These are phyloP conservation scores for Leishmania arabica DNA, from an alignment of 208 protist genomes.

Conservation along the genomic window DNA sequence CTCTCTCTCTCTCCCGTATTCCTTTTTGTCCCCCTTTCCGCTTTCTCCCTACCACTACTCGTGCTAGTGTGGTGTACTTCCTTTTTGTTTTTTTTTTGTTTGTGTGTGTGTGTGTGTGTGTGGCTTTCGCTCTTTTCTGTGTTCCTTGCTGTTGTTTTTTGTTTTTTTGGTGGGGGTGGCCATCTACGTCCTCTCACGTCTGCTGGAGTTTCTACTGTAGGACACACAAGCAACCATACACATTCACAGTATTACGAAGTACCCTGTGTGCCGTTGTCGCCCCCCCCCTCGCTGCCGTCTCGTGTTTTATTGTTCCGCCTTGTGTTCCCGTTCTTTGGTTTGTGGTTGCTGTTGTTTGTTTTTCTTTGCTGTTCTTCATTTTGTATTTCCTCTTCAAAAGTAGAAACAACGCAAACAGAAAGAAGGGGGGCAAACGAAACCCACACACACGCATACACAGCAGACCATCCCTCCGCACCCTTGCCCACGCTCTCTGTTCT, in stretches of 20 bases:
- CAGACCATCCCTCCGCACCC: not conserved
- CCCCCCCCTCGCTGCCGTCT: not conserved
- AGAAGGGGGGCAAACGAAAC: not conserved
- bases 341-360: too few relatives aligned
- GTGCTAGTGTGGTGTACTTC: not conserved
- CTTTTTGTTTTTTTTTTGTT: not conserved
- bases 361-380: not conserved
- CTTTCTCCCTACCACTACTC: not conserved
- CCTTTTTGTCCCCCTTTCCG: not conserved
- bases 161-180: not conserved
- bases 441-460: not conserved
- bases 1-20: not conserved
- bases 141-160: not conserved
- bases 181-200: not conserved
- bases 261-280: not conserved
- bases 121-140: not conserved
- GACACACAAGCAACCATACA: not conserved
- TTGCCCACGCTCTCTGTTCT: too few relatives aligned
- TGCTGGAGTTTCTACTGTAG: not conserved
- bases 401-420: not conserved
- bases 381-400: not conserved
- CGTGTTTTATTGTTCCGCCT: not conserved
- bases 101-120: not conserved
- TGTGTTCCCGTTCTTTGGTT: too few relatives aligned
- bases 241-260: conserved; percentile 1